These are phyloP conservation scores for Scutellospora calospora DNA, from an alignment of 371 early-diverging fungal species.

Conservation along the genomic window DNA sequence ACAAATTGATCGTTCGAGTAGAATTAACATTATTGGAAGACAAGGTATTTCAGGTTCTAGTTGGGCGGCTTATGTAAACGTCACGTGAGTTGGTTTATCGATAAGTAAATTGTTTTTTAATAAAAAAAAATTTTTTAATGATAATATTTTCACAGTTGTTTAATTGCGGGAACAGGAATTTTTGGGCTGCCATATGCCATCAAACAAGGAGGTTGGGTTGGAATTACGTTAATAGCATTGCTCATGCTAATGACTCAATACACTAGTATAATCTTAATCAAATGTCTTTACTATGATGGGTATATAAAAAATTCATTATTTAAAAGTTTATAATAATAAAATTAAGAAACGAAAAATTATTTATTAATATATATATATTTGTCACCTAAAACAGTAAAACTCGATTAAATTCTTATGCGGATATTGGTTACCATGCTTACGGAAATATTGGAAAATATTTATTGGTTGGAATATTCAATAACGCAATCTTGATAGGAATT, in stretches of 20 bases:
- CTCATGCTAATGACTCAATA: slow-evolving; percentile 79
- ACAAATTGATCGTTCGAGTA: too few relatives aligned
- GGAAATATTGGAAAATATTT: slow-evolving; percentile 64
- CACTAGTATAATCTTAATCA: slow-evolving; percentile 72
- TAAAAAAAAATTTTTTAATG: not conserved
- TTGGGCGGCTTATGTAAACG: slow-evolving; percentile 30
- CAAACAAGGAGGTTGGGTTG: slow-evolving; percentile 85
- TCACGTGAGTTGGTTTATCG: slow-evolving; percentile 1
- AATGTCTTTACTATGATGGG: slow-evolving; percentile 73
- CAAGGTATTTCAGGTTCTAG: slow-evolving; percentile 3
- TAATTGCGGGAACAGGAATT: slow-evolving; percentile 64
- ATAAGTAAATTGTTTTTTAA: not conserved
- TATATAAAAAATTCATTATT: slow-evolving; percentile 26
- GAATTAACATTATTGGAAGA: too few relatives aligned
- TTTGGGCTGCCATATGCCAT: slow-evolving; percentile 86
- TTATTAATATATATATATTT: too few relatives aligned
- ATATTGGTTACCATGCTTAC: slow-evolving; percentile 74
- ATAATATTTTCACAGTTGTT: slow-evolving; percentile 18
- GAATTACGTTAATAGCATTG: slow-evolving; percentile 74
- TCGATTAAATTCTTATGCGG: slow-evolving; percentile 67
- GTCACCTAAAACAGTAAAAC: slow-evolving; percentile 45
- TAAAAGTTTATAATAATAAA: too few relatives aligned
- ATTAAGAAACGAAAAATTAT: too few relatives aligned
- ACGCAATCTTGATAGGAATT: slow-evolving; percentile 74
- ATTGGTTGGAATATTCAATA: slow-evolving; percentile 70